These are phyloP conservation scores for Hypoxylon fuscum DNA, from an alignment of 495 filamentous ascomycete species.

Conservation along the genomic window DNA sequence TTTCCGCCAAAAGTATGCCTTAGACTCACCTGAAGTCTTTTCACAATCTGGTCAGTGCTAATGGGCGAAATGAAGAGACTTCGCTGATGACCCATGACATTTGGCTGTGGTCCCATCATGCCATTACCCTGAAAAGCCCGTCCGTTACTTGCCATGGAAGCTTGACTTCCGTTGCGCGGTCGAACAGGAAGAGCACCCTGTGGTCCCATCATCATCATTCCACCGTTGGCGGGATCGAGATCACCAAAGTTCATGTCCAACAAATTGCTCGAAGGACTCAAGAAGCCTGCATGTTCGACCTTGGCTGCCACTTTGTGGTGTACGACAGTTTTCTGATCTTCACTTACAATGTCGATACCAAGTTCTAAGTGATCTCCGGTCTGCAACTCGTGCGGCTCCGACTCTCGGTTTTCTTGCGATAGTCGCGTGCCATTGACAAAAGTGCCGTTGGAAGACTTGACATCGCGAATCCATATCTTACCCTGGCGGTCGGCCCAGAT, in stretches of 20 bases:
- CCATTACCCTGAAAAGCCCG: slow-evolving; percentile 56
- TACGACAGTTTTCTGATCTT: slow-evolving; percentile 97
- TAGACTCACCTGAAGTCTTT: slow-evolving; percentile 83
- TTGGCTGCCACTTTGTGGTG: slow-evolving; percentile 98
- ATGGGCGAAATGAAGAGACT: slow-evolving; percentile 84
- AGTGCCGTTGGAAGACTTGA: slow-evolving; percentile 98
- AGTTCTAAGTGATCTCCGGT: slow-evolving; percentile 90
- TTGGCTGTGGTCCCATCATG: slow-evolving; percentile 65
- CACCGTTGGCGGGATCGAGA: slow-evolving; percentile 76
- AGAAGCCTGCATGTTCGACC: slow-evolving; percentile 90
- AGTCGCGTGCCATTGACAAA: slow-evolving; percentile 94
- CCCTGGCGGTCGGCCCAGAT: slow-evolving; percentile 91
- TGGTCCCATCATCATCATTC: slow-evolving; percentile 66
- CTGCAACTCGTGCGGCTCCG: slow-evolving; percentile 89
- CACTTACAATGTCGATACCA: slow-evolving; percentile 97
- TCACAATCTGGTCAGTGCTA: slow-evolving; percentile 93
- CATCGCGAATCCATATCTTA: slow-evolving; percentile 94
- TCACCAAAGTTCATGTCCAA: slow-evolving; percentile 91
- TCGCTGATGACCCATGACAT: slow-evolving; percentile 51
- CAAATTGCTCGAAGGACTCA: slow-evolving; percentile 71
- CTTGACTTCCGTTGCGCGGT: slow-evolving; percentile 76
- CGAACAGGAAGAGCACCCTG: slow-evolving; percentile 62
- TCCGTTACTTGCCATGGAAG: slow-evolving; percentile 68
- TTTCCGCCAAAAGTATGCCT: slow-evolving; percentile 14
- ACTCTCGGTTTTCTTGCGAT: slow-evolving; percentile 92